A percentile compares a stretch with the other conserved stretches of the same genome.
Evolutionary conservation across 2,329 filamentous ascomycete genomes (phyloP).

Genomic region (Botrytis deweyae): DNA sequence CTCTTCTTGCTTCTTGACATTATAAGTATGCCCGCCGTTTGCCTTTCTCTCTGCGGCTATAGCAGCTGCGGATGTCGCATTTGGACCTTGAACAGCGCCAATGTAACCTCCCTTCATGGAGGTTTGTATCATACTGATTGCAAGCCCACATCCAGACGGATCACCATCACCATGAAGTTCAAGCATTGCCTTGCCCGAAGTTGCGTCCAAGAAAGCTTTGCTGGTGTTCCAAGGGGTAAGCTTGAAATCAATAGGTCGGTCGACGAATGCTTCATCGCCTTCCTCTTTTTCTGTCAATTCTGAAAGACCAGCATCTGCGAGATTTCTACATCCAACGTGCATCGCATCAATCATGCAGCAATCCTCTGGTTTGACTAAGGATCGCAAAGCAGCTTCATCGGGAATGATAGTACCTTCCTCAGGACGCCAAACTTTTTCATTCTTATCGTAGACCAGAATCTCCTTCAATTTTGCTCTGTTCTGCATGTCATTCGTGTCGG

Average conservation of each 20-base stretch:
- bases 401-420: constrained; percentile 70
- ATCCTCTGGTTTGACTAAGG: constrained; percentile 93
- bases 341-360: constrained; percentile 93
- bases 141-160: constrained; percentile 87
- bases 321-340: constrained; percentile 89
- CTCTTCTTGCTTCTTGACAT: constrained; percentile 89
- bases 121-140: constrained; percentile 95
- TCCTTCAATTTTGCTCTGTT: constrained; percentile 97
- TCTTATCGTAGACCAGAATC: constrained; percentile 88
- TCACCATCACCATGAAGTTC: constrained; percentile 92
- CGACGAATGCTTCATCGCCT: constrained; percentile 44
- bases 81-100: constrained; percentile 70
- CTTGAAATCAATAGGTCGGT: constrained; percentile 77
- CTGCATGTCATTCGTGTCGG: constrained; percentile 90
- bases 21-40: constrained; percentile 94
- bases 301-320: constrained; percentile 87
- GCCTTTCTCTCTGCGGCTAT: constrained; percentile 71
- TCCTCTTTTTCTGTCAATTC: constrained; percentile 62
- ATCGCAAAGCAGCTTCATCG: constrained; percentile 76
- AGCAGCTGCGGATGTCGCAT: constrained; percentile 73
- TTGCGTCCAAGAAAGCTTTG: constrained; percentile 93
- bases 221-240: constrained; percentile 96
- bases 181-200: constrained; percentile 94
- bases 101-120: constrained; percentile 98
- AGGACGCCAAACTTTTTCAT: constrained; percentile 79